Base-by-base conservation (phyloP, 352 stramenopile genomes). In the Globisporangium cystogenes region DNA sequence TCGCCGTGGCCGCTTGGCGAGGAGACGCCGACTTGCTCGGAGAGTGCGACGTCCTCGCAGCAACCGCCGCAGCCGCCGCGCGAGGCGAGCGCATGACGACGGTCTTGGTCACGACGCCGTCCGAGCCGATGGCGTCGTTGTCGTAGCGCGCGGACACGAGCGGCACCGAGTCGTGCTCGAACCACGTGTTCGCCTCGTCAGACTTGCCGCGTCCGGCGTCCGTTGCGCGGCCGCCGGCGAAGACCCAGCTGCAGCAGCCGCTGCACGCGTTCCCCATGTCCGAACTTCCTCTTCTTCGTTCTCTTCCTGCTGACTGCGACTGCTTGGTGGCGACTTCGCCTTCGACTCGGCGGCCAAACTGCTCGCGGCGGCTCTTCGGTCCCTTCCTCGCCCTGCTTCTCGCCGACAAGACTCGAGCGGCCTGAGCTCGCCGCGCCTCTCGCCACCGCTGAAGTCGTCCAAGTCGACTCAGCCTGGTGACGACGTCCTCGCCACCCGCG, bases 111-210 rank as follows among this genome's bases (percentile, higher is more conserved):
- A 87, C 65, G 26, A 82, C 64, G 4, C 53, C 46, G 15, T 57
- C 59, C 7, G 60, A 64, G 26, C 55, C 69, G 5, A 66, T 53
- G 8, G 66, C 55, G 20, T 68, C 66, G 16, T 61, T 53, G 18
- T 72, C 77, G 45, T 85, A 52, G 12, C 59, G 67, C 16, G 74
- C 66, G 11, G 72, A 72, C 11, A 91, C 54, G 12, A 91, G 68
- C 14, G 81, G 74, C 31, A 82, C 59, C 1, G 69, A 85, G 55
- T 83, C 70, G 20, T 87, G 72, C 37, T 88, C 73, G 41, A 89
- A 81, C 77, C 74, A 91, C 7, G 52, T 48, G 31, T 74, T 65
- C 5, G 67, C 57, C 2, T 72, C 65, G 21, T 71, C 64, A 1
- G 43, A 46, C 29, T 64, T 64, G 27, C 23, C 51, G 26, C n/a